Evolutionary conservation across 2,329 filamentous ascomycete species (phyloP).

Genomic region (Mollisiaceae sp.): DNA sequence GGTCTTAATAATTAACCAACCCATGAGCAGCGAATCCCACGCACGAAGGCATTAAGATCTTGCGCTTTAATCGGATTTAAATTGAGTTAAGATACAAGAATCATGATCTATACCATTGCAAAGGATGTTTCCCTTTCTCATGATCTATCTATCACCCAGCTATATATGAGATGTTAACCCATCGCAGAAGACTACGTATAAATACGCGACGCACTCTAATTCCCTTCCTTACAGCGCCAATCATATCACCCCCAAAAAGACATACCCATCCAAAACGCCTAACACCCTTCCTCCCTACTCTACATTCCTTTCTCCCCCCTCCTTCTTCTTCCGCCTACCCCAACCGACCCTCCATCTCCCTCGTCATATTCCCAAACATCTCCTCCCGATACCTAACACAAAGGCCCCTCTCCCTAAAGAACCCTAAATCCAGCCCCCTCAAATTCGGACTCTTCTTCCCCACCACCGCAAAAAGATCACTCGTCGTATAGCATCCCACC

Average conservation of each 20-base stretch:
- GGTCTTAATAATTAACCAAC: no score
- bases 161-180: no score
- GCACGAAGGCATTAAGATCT: no score
- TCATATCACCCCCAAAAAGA: no score
- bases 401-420: slow-evolving; percentile 16
- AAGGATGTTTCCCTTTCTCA: no score
- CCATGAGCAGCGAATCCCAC: no score
- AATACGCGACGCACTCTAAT: no score
- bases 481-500: slow-evolving; percentile 22
- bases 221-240: neutral
- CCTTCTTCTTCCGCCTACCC: neutral
- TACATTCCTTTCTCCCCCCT: neutral
- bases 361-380: slow-evolving; percentile 1
- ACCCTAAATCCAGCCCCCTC: slow-evolving; percentile 14
- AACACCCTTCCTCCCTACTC: neutral
- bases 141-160: no score
- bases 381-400: slow-evolving; percentile 22
- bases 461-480: slow-evolving; percentile 2
- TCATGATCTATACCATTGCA: no score
- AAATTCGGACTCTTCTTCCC: slow-evolving; percentile 17
- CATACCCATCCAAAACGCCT: neutral
- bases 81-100: no score
- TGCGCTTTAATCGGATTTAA: no score
- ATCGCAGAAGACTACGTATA: no score
- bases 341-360: neutral